A percentile compares a stretch with the other conserved stretches of the same genome.
phyloP scores from a whole-genome alignment of 2,329 filamentous ascomycete genomes.

The Fusarium sp. region DNA sequence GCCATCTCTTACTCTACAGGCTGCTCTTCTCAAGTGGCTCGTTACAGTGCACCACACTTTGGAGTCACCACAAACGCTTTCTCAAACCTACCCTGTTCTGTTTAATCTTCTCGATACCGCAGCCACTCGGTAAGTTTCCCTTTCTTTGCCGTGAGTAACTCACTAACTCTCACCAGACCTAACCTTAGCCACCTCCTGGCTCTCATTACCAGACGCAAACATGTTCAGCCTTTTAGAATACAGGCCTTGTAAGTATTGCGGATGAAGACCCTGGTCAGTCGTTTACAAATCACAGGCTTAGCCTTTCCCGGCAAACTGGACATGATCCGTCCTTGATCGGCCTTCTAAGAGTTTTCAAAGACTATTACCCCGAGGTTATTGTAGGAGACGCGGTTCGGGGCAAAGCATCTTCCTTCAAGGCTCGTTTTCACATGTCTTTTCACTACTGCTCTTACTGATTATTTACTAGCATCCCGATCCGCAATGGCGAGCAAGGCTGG shows the following conservation, averaged over 20 bases:
- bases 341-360: constrained; percentile 83
- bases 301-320: constrained; percentile 66
- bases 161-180: constrained; percentile 51
- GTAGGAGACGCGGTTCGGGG: constrained; percentile 72
- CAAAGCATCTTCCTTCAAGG: constrained; percentile 69
- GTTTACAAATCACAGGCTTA: constrained; percentile 53
- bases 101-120: constrained; percentile 86
- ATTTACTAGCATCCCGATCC: constrained; percentile 71
- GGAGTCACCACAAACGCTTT: constrained; percentile 68
- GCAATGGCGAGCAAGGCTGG: constrained; percentile 75
- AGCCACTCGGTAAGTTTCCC: constrained; percentile 65
- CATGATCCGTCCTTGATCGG: constrained; percentile 79
- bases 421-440: constrained; percentile 34
- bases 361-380: constrained; percentile 90
- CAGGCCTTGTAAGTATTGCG: constrained; percentile 68
- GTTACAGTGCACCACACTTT: constrained; percentile 77
- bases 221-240: constrained; percentile 85
- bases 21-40: constrained; percentile 78
- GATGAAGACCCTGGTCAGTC: neutral
- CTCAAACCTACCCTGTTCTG: constrained; percentile 75
- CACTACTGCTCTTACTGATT: neutral
- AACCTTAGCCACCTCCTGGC: constrained; percentile 80
- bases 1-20: constrained; percentile 75
- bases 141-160: neutral
- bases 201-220: constrained; percentile 79